These are phyloP conservation scores for Chlorokybus atmophyticus DNA, from an alignment of 139 green algal species.

Conservation along the genomic window DNA sequence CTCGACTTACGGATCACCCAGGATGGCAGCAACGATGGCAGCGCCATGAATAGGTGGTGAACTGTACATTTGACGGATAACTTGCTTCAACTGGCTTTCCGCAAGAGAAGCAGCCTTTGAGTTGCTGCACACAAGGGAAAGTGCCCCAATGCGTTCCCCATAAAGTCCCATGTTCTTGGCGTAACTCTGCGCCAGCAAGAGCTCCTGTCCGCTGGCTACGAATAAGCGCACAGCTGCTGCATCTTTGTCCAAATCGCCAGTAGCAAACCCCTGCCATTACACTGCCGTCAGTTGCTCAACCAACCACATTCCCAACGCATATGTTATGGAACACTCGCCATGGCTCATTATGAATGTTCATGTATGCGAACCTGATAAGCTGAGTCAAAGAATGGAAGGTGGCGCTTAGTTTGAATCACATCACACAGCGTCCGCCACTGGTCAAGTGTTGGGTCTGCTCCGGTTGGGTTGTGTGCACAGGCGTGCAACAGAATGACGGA, in stretches of 20 bases:
- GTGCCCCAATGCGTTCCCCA: constrained; percentile 35
- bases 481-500: constrained; percentile 77
- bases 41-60: constrained; percentile 35
- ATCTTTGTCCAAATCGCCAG: constrained; percentile 63
- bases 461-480: constrained; percentile 85
- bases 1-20: constrained; percentile 27
- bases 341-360: too few species aligned
- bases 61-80: constrained; percentile 39
- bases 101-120: constrained; percentile 2
- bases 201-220: constrained; percentile 31
- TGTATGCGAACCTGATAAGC: constrained; percentile 72
- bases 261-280: constrained; percentile 57
- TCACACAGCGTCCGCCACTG: constrained; percentile 59
- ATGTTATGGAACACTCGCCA: too few species aligned
- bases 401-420: constrained; percentile 50
- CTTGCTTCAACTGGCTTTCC: constrained; percentile 25
- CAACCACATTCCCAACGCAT: neutral
- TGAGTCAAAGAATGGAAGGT: constrained; percentile 85
- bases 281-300: neutral
- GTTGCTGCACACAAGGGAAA: constrained; percentile 13
- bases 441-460: constrained; percentile 73
- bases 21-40: constrained; percentile 23
- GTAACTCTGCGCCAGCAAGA: constrained; percentile 28
- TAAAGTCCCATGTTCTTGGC: constrained; percentile 66
- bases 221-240: constrained; percentile 62